Conservation (phyloP, 2,329 filamentous ascomycete genomes). For the Hypoxylon rubiginosum region DNA sequence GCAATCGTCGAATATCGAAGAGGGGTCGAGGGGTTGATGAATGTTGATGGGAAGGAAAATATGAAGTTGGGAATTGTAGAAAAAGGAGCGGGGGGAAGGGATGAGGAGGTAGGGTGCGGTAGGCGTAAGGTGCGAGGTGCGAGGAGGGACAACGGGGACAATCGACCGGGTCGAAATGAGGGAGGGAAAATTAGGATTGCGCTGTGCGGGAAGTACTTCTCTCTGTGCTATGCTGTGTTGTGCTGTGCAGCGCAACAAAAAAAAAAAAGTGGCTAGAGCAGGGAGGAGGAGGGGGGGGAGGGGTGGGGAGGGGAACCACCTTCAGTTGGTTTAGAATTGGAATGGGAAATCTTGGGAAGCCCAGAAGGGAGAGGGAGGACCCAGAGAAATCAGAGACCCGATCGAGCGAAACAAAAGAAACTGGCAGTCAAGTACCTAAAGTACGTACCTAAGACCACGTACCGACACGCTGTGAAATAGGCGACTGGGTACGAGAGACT, state of each 20-base stretch:
- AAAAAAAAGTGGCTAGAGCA: slow-evolving; percentile 39
- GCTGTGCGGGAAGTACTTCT: slow-evolving; percentile 31
- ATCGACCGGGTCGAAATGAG: slow-evolving; percentile 43
- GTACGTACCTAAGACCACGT: slow-evolving; percentile 20
- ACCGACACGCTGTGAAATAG: slow-evolving; percentile 34
- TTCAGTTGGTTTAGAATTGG: slow-evolving; percentile 25
- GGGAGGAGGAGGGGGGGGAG: slow-evolving; percentile 27
- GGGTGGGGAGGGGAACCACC: neutral
- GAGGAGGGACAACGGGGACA: slow-evolving; percentile 49
- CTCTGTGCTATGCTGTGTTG: slow-evolving; percentile 35
- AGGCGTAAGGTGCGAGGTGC: no score
- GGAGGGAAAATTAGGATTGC: slow-evolving; percentile 46
- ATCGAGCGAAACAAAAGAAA: slow-evolving; percentile 21
- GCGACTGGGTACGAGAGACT: slow-evolving; percentile 37
- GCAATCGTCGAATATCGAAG: slow-evolving; percentile 44
- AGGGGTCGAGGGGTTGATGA: slow-evolving; percentile 49
- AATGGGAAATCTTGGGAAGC: slow-evolving; percentile 25
- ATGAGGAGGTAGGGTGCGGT: slow-evolving; percentile 47
- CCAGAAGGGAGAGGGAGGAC: neutral
- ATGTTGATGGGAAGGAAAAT: slow-evolving; percentile 44
- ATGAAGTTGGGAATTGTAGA: slow-evolving; percentile 47
- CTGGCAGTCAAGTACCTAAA: slow-evolving; percentile 15
- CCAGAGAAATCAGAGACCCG: slow-evolving; percentile 10
- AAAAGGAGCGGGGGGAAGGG: slow-evolving; percentile 51
- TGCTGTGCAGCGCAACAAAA: slow-evolving; percentile 30